Percentiles rank a stretch among this genome's conserved stretches.
Evolutionary conservation across 2,329 filamentous ascomycete species (phyloP).

Genomic region (Stagonosporopsis rhizophila): DNA sequence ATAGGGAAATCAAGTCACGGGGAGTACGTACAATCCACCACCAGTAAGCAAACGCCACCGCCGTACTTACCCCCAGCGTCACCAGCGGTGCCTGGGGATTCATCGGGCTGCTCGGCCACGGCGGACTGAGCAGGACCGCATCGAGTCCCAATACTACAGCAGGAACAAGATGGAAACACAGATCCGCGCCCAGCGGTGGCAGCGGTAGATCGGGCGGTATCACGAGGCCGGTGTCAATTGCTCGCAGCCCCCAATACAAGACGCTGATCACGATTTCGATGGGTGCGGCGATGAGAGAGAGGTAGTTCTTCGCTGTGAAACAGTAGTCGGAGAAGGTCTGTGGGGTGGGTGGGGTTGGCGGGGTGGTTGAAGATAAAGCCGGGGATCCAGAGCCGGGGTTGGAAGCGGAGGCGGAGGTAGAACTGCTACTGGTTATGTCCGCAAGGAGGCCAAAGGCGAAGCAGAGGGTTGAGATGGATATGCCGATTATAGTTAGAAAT

Average conservation of each 20-base stretch:
- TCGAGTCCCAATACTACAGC: conserved; percentile 70
- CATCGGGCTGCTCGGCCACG: conserved; percentile 67
- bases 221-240: conserved; percentile 61
- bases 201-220: conserved; percentile 53
- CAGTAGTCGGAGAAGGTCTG: conserved; percentile 57
- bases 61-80: conserved; percentile 64
- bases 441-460: conserved; percentile 69
- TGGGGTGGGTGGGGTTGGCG: background rate
- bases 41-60: conserved; percentile 74
- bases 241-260: conserved; percentile 74
- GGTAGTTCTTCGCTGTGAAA: conserved; percentile 71
- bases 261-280: conserved; percentile 74
- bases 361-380: background rate
- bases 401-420: background rate
- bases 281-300: conserved; percentile 71
- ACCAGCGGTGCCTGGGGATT: conserved; percentile 57
- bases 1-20: background rate
- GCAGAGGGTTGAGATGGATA: conserved; percentile 66
- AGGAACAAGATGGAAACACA: conserved; percentile 60
- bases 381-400: background rate
- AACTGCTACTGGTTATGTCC: conserved; percentile 56
- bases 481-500: conserved; percentile 77
- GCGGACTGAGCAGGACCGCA: conserved; percentile 72
- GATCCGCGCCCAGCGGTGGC: conserved; percentile 60
- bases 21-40: conserved; percentile 64